Conservation (phyloP, 1,284 basidiomycete genomes). For the Rhodofomes roseus region DNA sequence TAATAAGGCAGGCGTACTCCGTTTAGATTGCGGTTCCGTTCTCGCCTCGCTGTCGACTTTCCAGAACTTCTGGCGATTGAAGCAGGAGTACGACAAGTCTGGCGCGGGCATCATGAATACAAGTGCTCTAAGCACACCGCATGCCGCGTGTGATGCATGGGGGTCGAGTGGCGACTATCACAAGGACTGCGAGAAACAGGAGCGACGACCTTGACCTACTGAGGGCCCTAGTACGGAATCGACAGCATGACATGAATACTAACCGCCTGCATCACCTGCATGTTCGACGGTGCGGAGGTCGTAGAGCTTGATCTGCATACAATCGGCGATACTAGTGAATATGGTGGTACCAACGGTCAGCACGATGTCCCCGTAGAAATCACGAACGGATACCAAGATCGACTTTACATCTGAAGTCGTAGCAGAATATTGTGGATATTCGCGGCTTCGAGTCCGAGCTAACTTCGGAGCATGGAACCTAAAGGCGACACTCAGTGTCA, state of each 20-base stretch:
- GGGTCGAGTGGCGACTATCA: too few species aligned
- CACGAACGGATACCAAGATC: conserved; percentile 83
- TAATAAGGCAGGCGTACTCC: too few species aligned
- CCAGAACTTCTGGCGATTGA: conserved; percentile 90
- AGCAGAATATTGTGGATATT: conserved; percentile 96
- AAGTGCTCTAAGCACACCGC: conserved; percentile 31
- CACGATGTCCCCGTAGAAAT: conserved; percentile 92
- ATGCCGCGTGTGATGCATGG: too few species aligned
- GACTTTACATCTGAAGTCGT: conserved; percentile 86
- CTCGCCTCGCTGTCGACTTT: conserved; percentile 37
- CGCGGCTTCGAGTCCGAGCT: conserved; percentile 89
- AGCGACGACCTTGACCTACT: conserved; percentile 88
- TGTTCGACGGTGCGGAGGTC: conserved; percentile 75
- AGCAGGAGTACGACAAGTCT: conserved; percentile 90
- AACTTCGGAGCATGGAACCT: conserved; percentile 94
- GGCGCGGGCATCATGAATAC: conserved; percentile 83
- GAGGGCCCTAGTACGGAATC: conserved; percentile 4
- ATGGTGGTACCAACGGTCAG: conserved; percentile 96
- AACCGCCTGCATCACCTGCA: too few species aligned
- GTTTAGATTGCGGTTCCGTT: too few species aligned
- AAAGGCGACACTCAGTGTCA: neutral
- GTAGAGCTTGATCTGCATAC: conserved; percentile 99
- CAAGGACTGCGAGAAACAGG: too few species aligned
- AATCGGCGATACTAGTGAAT: conserved; percentile 96
- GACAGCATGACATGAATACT: conserved; percentile 34